phyloP scores from a whole-genome alignment of 78 protist genomes.

The Pigoraptor vietnamica region DNA sequence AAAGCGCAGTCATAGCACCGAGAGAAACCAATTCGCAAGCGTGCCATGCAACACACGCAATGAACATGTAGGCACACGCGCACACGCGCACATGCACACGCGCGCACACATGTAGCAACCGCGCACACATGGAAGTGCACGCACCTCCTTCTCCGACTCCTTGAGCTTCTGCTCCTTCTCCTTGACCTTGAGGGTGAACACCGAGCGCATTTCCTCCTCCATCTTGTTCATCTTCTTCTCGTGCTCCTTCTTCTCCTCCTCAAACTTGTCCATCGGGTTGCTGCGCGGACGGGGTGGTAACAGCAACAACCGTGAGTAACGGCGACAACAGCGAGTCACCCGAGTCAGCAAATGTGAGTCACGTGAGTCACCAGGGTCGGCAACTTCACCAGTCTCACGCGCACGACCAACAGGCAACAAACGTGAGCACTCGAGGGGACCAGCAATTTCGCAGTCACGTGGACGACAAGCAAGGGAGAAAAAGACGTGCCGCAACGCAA shows the following conservation, averaged over 20 bases:
- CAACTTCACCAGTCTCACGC: too few species aligned
- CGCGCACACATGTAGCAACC: background rate
- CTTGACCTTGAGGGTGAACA: background rate
- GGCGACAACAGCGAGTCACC: background rate
- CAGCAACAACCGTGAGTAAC: background rate
- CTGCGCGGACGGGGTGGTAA: background rate
- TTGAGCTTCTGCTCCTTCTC: constrained; percentile 1
- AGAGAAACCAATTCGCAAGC: background rate
- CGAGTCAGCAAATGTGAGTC: background rate
- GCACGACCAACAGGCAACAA: background rate
- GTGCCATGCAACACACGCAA: too few species aligned
- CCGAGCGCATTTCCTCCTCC: background rate
- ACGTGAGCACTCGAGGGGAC: background rate
- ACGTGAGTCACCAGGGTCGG: too few species aligned
- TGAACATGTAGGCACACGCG: background rate
- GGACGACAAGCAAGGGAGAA: too few species aligned
- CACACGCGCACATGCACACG: background rate
- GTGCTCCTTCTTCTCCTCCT: background rate
- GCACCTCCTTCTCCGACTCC: background rate
- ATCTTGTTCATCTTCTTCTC: constrained; percentile 4
- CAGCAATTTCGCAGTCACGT: background rate
- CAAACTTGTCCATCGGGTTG: background rate
- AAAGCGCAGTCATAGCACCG: background rate
- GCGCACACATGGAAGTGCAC: background rate
- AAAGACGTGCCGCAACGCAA: background rate